Evolutionary conservation across 345 rosid species (phyloP).

Genomic region (Eucalyptus cladocalyx): DNA sequence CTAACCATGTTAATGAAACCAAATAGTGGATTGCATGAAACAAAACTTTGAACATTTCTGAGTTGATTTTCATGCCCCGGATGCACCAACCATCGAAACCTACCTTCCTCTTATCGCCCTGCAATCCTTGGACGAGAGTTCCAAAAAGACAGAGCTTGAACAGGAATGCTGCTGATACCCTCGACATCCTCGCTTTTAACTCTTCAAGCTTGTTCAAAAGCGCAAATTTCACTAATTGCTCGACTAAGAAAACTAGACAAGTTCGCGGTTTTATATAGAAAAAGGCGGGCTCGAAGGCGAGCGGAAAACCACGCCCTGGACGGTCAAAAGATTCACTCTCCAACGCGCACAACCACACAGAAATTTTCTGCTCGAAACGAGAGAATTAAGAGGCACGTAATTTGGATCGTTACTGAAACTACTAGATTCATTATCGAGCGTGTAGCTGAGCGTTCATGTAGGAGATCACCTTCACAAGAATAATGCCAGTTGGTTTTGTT

Average conservation of each 20-base stretch:
- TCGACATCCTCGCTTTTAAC: background rate
- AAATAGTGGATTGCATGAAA: background rate
- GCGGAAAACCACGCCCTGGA: background rate
- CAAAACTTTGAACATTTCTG: background rate
- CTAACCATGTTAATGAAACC: background rate
- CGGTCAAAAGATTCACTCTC: background rate
- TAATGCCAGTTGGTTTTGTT: background rate
- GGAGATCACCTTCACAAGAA: background rate
- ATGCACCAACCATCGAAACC: background rate
- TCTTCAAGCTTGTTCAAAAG: background rate
- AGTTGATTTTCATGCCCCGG: background rate
- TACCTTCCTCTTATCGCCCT: slow-evolving; percentile 17
- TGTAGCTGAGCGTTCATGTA: background rate
- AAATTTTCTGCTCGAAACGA: background rate
- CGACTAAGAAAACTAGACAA: background rate
- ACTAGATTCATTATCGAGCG: background rate
- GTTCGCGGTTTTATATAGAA: background rate
- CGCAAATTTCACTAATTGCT: background rate
- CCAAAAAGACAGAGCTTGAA: background rate
- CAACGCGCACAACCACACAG: background rate
- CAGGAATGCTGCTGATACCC: background rate
- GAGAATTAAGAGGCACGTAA: background rate
- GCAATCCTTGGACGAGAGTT: background rate
- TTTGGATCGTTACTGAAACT: background rate
- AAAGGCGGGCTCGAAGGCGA: background rate